Evolutionary conservation across 202 grass and related monocot species (phyloP).

Genomic region (Zizania palustris): DNA sequence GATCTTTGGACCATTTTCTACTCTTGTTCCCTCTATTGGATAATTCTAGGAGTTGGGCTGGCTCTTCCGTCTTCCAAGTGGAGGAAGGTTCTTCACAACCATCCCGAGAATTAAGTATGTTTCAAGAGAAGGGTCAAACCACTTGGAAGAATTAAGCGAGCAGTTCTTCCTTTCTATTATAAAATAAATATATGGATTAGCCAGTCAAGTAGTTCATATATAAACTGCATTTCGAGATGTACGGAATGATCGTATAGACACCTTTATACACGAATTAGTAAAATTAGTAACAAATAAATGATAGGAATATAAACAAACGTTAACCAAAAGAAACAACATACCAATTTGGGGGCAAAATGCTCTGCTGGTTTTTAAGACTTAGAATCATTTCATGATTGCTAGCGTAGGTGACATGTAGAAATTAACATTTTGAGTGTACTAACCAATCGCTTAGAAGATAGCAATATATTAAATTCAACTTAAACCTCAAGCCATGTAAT

Average conservation of each 20-base stretch:
- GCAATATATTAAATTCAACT: too few species aligned
- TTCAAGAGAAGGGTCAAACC: background rate
- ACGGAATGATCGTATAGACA: background rate
- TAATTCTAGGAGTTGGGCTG: conserved; percentile 57
- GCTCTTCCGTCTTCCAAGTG: conserved; percentile 65
- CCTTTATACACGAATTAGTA: too few species aligned
- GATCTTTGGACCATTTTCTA: conserved; percentile 73
- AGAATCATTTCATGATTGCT: too few species aligned
- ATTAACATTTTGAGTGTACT: too few species aligned
- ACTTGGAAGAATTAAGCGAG: background rate
- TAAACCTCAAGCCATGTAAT: too few species aligned
- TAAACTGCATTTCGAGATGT: background rate
- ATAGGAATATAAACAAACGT: too few species aligned
- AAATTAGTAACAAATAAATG: too few species aligned
- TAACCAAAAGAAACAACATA: too few species aligned
- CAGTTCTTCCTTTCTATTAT: conserved; percentile 19
- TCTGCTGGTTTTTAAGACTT: too few species aligned
- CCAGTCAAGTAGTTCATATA: background rate
- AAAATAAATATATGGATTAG: background rate
- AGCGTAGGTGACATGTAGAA: too few species aligned
- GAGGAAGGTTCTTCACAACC: conserved; percentile 36
- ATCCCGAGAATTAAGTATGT: conserved; percentile 46
- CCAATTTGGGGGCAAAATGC: too few species aligned
- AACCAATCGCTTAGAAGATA: too few species aligned
- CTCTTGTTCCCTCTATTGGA: conserved; percentile 43